A percentile compares a stretch with the other conserved stretches of the same genome.
Conservation (phyloP, 83 land plant genomes). For the Isoetes engelmannii region DNA sequence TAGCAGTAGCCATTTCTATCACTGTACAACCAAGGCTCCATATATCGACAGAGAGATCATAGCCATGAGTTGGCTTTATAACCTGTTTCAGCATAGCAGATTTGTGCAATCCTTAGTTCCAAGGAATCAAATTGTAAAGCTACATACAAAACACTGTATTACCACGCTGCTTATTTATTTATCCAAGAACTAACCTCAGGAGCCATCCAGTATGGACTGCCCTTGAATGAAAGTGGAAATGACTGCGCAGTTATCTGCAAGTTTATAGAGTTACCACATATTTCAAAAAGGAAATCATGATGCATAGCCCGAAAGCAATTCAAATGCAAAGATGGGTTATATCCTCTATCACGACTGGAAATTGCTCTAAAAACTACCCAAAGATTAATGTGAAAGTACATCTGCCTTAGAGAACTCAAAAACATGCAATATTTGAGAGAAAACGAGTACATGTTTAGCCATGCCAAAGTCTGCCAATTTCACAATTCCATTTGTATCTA, state of each 20-base stretch:
- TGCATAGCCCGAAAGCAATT: no score
- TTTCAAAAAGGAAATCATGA: no score
- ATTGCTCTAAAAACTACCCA: no score
- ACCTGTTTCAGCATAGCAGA: conserved; percentile 4
- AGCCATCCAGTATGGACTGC: conserved; percentile 24
- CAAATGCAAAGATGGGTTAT: no score
- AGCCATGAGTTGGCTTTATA: conserved; percentile 16
- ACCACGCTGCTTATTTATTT: background rate
- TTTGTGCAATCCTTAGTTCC: no score
- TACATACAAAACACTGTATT: no score
- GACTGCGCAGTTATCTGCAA: conserved; percentile 18
- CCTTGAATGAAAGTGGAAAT: conserved; percentile 15
- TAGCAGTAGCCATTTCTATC: conserved; percentile 29
- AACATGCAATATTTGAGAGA: no score
- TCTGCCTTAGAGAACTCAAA: no score
- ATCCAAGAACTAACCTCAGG: conserved; percentile 11
- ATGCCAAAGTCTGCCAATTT: conserved; percentile 17
- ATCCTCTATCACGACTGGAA: no score
- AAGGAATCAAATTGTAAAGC: no score
- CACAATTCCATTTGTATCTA: conserved; percentile 21
- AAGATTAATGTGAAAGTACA: no score
- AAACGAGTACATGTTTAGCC: conserved; percentile 10
- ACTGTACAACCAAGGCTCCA: conserved; percentile 29
- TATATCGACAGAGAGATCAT: conserved; percentile 18
- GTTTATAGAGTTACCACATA: no score